phyloP scores from a whole-genome alignment of 768 basidiomycete species.

The Tylopilus sp. region DNA sequence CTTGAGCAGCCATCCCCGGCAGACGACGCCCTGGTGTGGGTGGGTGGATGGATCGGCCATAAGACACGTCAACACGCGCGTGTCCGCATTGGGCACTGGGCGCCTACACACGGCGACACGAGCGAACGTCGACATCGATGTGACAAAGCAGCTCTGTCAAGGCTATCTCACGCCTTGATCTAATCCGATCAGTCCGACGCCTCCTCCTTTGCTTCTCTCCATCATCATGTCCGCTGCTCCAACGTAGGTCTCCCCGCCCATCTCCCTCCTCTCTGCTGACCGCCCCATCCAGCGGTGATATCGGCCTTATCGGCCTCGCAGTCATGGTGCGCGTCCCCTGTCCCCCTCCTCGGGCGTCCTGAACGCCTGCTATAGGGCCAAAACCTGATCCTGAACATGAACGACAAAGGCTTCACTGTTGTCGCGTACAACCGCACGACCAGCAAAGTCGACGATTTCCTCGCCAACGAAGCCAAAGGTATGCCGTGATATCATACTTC shows the following conservation, averaged over 20 bases:
- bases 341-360: conserved; percentile 9
- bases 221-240: conserved; percentile 45
- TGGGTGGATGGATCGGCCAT: too few species aligned
- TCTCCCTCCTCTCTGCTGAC: conserved; percentile 16
- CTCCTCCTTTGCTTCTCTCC: conserved; percentile 17
- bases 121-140: too few species aligned
- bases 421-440: conserved; percentile 97
- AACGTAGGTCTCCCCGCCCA: conserved; percentile 42
- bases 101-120: too few species aligned
- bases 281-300: conserved; percentile 70
- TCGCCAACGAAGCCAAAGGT: conserved; percentile 98
- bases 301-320: conserved; percentile 97
- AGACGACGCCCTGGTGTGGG: conserved; percentile 36
- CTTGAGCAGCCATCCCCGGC: conserved; percentile 81
- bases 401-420: conserved; percentile 98
- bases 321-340: conserved; percentile 73
- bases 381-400: conserved; percentile 98
- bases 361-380: conserved; percentile 60
- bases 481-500: conserved; percentile 31
- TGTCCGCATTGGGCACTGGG: too few species aligned
- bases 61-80: too few species aligned
- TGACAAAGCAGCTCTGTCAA: conserved; percentile 1
- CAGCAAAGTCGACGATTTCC: conserved; percentile 93
- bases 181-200: conserved; percentile 21
- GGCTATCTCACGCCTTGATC: conserved; percentile 27